Conservation (phyloP, 352 stramenopile species). For the Blastocystis sp. region DNA sequence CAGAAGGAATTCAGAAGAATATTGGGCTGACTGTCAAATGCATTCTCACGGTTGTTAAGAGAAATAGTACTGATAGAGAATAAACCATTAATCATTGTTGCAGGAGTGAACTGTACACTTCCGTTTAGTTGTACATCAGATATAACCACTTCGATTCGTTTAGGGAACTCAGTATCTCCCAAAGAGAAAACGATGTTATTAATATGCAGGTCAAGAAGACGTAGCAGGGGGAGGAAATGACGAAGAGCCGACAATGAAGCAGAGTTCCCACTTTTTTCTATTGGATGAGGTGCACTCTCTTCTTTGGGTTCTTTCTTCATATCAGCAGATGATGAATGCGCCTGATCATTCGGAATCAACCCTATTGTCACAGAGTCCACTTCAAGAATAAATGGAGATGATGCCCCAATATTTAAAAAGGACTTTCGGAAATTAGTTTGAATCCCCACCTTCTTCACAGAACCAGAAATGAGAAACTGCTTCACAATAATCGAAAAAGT, state of each 20-base stretch:
- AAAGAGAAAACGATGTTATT: slow-evolving; percentile 18
- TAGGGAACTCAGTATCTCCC: neutral
- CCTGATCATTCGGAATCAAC: neutral
- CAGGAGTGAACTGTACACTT: slow-evolving; percentile 26
- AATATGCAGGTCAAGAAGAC: slow-evolving; percentile 20
- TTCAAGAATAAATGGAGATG: slow-evolving; percentile 49
- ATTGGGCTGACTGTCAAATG: slow-evolving; percentile 43
- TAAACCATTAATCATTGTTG: neutral
- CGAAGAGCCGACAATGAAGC: neutral
- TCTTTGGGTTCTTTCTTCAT: neutral
- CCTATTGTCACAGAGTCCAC: neutral
- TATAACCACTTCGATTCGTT: neutral
- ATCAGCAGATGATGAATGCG: neutral
- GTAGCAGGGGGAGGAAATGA: neutral
- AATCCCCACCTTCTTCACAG: neutral
- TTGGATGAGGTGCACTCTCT: neutral
- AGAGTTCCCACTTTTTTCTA: neutral
- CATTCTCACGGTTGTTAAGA: slow-evolving; percentile 30
- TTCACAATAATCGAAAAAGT: neutral
- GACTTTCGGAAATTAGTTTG: slow-evolving; percentile 44
- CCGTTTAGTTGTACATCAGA: neutral
- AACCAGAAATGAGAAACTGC: neutral
- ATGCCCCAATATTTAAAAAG: neutral
- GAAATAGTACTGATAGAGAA: neutral
- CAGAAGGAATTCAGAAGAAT: slow-evolving; percentile 24